Evolutionary conservation across 2,329 filamentous ascomycete genomes (phyloP).

Genomic region (Hymenoscyphus fraxineus): DNA sequence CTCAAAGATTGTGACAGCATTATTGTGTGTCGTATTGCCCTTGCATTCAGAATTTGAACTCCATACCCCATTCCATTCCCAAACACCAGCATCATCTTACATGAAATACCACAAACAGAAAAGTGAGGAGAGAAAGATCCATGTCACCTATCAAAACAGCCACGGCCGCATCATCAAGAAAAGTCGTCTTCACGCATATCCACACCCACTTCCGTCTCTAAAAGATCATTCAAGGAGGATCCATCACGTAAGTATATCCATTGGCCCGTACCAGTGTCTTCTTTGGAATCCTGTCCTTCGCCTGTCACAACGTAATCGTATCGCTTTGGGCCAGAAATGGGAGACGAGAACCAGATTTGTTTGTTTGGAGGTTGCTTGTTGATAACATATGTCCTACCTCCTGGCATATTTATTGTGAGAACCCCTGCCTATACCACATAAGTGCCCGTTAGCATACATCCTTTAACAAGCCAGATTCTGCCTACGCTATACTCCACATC

Average conservation of each 20-base stretch:
- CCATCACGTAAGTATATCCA: constrained; percentile 90
- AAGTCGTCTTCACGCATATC: constrained; percentile 35
- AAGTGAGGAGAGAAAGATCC: not conserved
- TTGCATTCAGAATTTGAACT: not conserved
- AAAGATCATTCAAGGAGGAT: constrained; percentile 66
- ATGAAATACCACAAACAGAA: not conserved
- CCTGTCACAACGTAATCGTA: constrained; percentile 81
- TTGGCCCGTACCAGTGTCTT: constrained; percentile 66
- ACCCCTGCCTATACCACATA: constrained; percentile 67
- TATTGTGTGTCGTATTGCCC: not conserved
- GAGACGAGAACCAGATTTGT: constrained; percentile 94
- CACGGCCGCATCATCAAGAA: not conserved
- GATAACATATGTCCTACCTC: constrained; percentile 80
- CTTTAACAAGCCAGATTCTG: constrained; percentile 22
- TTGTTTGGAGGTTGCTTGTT: constrained; percentile 99
- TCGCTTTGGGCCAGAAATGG: constrained; percentile 85
- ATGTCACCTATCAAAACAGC: constrained; percentile 4
- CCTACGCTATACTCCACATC: constrained; percentile 88
- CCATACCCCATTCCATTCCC: not conserved
- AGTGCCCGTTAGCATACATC: constrained; percentile 3
- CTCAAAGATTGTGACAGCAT: not conserved
- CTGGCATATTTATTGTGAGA: constrained; percentile 67
- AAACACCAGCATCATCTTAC: not conserved
- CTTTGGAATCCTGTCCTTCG: constrained; percentile 74
- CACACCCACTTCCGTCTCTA: constrained; percentile 73